Evolutionary conservation across 1,284 basidiomycete species (phyloP), one percentile per base, ranked within the genome.

Genomic region (Coriolopsis trogii): DNA sequence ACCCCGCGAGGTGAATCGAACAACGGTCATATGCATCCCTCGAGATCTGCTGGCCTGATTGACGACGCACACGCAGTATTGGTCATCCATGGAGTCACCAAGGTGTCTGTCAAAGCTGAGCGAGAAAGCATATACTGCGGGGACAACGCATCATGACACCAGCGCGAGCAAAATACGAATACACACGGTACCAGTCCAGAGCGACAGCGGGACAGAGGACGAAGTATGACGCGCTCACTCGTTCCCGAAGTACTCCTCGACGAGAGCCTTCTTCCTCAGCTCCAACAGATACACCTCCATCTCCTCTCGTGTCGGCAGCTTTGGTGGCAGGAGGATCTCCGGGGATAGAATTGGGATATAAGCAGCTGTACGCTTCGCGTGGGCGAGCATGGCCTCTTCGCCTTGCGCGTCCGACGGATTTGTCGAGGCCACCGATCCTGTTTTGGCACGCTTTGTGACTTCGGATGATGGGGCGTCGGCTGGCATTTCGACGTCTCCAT

Each of bases 271-370:
- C 74, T 97, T 97, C 66, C 91, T 78, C 59, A 93, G 73, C 33
- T 80, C 81, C 49, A 98, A 77, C 48, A 98, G 69, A 20, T 89
- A 81, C 26, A 73, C 70, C 66, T 94, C 92, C 83, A 94, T 89
- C 71, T 95, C 91, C 46, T 85, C 81, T 41, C 79, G 75, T 1
- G 80, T 84, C 2, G 91, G 87, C 70, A 95, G 70, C 62, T 81
- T 84, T 0, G 93, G 94, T 29, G 86, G 81, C 51, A 89, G 67
- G 12, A 97, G 74, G 58, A 87, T 81, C 50, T 87, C 86, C 4
- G 87, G 73, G 28, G 81, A 74, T 8, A 97, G 78, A 68, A 95
- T 91, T 4, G 85, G 79, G 20, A 95, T 86, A 64, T 88, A 87
- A 8, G 86, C 76, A 0, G 85, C 85, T 1, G 82, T 85, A 4